Base-by-base conservation (phyloP, 768 basidiomycete species). In the Tylopilus cervinicoccineus region DNA sequence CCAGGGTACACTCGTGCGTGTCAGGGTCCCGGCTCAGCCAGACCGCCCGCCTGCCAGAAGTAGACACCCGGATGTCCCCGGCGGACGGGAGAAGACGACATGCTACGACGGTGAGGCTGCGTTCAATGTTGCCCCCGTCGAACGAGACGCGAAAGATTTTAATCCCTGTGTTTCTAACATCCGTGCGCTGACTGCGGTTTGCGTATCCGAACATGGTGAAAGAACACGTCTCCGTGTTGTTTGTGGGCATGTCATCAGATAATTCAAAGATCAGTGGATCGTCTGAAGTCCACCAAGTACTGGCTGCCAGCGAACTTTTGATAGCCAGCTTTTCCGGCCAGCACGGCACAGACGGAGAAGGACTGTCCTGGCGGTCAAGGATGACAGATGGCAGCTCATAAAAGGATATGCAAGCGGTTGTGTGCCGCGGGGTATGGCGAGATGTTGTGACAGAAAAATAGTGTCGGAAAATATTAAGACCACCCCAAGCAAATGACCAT, bases 1-100 rank as follows among this genome's bases (percentile, higher is more conserved):
- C 75, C 39, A 83, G 54, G 8, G 71, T 69, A 41, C 70, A 75
- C 51, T 68, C 72, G 28, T 78, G 73, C 14, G 47, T 51, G 24
- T 53, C 50, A 19, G 42, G 44, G 29, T 53, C 49, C 27, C 27
- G 9, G 20, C 20, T 38, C 2, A 55, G 53, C 55, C 62, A 61
- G 13, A 61, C 42, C 5, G 53, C 61, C 29, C 61, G 58, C 24
- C 17, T 57, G 4, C 58, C 61, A 1, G 58, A 57, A 27, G 52
- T 8, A 24, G 58, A 60, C 4, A 57, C 39, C 14, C 51, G 58
- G 20, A 60, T 24, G 5, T 53, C 58, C 22, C 51, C 51, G 12
- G 24, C 19, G n/a, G 45, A 53, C 0, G 59, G 51, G 17, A 46
- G 19, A 32, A 53, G 47, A 34, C 38, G 49, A 24, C 45, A 58